Percentiles rank a stretch among this genome's conserved stretches.
Conservation (phyloP, 768 basidiomycete genomes). For the Leccinum incarnatum region DNA sequence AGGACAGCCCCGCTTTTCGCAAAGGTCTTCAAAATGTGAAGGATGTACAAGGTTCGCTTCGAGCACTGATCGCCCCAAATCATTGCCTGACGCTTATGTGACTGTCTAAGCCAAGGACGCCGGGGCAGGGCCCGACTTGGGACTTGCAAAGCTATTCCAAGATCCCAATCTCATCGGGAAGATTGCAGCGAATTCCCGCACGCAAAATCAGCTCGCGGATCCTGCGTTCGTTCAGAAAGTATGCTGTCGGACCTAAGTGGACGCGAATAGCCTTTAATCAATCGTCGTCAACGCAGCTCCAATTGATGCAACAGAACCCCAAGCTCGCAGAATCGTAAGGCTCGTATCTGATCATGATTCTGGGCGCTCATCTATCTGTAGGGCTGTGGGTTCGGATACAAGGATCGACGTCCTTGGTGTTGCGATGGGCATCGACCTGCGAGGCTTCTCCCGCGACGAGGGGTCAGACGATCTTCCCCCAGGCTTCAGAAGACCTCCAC, state of each 20-base stretch:
- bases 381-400: constrained; percentile 66
- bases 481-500: constrained; percentile 39
- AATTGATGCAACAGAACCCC: constrained; percentile 63
- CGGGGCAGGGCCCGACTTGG: constrained; percentile 44
- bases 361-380: constrained; percentile 24
- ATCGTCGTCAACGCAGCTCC: constrained; percentile 40
- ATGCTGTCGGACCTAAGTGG: background rate
- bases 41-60: constrained; percentile 68
- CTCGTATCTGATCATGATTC: background rate
- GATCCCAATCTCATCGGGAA: constrained; percentile 74
- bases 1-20: constrained; percentile 76
- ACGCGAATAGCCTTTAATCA: background rate
- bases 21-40: constrained; percentile 89
- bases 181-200: constrained; percentile 66
- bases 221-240: constrained; percentile 73
- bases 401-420: constrained; percentile 91
- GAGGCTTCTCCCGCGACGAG: constrained; percentile 80
- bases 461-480: constrained; percentile 79
- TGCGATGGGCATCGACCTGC: constrained; percentile 90
- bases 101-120: constrained; percentile 35
- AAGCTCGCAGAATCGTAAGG: constrained; percentile 55
- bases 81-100: constrained; percentile 1
- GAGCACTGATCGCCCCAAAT: background rate
- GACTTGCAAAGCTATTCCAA: constrained; percentile 72
- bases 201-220: constrained; percentile 79